A percentile compares a stretch with the other conserved stretches of the same genome.
phyloP scores from a whole-genome alignment of 768 basidiomycete species.

The Hericium erinaceus region DNA sequence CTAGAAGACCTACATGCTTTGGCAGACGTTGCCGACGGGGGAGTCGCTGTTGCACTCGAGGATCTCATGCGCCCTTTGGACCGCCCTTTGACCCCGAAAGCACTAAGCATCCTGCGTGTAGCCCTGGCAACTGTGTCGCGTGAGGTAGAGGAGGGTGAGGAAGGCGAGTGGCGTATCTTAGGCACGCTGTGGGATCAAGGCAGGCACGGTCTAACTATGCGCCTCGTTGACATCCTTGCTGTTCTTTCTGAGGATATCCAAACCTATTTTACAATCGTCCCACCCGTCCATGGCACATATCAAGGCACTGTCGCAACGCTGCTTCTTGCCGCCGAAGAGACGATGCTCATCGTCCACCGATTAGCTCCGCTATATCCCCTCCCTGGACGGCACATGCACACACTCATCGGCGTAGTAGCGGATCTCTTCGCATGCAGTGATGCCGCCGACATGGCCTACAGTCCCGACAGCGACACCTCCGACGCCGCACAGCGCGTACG shows the following conservation, averaged over 20 bases:
- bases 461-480: constrained; percentile 29
- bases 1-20: constrained; percentile 48
- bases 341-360: constrained; percentile 39
- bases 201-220: constrained; percentile 45
- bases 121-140: constrained; percentile 48
- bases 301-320: constrained; percentile 40
- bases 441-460: constrained; percentile 31
- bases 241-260: constrained; percentile 46
- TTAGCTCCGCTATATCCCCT: constrained; percentile 40
- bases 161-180: constrained; percentile 47
- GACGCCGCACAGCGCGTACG: constrained; percentile 35
- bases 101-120: constrained; percentile 53
- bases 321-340: constrained; percentile 43
- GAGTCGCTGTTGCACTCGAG: constrained; percentile 51
- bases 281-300: constrained; percentile 14
- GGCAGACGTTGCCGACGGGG: constrained; percentile 62
- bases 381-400: constrained; percentile 39
- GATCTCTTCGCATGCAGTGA: constrained; percentile 51
- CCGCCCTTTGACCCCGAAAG: constrained; percentile 40
- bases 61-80: constrained; percentile 43
- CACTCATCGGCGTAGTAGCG: constrained; percentile 33
- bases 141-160: constrained; percentile 40
- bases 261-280: constrained; percentile 37
- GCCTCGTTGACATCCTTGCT: constrained; percentile 43
- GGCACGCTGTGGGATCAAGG: constrained; percentile 54